These are phyloP conservation scores for Ceratocystis huliohia DNA, from an alignment of 2,329 filamentous ascomycete genomes.

Conservation along the genomic window DNA sequence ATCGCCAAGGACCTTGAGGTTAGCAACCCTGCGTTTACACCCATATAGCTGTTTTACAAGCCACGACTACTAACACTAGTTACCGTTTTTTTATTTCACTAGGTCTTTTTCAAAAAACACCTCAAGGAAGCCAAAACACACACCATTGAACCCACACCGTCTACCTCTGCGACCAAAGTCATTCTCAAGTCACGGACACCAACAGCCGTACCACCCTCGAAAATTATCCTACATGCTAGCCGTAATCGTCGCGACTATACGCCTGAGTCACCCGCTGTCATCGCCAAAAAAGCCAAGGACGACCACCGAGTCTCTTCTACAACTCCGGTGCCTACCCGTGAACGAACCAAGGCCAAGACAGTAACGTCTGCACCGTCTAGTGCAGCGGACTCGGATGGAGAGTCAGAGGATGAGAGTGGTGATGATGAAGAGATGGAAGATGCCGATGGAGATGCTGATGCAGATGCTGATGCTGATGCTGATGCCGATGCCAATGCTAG, in stretches of 20 bases:
- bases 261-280: slow-evolving; percentile 9
- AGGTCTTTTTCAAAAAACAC: slow-evolving; percentile 53
- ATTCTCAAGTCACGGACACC: slow-evolving; percentile 19
- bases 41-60: not conserved
- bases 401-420: not conserved
- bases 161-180: slow-evolving; percentile 33
- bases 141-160: slow-evolving; percentile 54
- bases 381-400: slow-evolving; percentile 6
- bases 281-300: not conserved
- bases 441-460: not conserved
- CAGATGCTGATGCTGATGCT: not conserved
- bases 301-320: not conserved
- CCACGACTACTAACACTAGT: not conserved
- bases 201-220: slow-evolving; percentile 26
- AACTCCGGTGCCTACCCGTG: slow-evolving; percentile 10
- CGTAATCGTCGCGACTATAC: slow-evolving; percentile 13
- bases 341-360: slow-evolving; percentile 16
- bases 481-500: not conserved
- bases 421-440: slow-evolving; percentile 1
- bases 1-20: slow-evolving; percentile 72
- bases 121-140: slow-evolving; percentile 58
- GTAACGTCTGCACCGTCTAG: not conserved
- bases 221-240: slow-evolving; percentile 60
- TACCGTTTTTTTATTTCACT: not conserved
- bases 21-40: slow-evolving; percentile 21